Base-by-base conservation (phyloP, 257 asterid genomes). In the Galeopsis tetrahit region DNA sequence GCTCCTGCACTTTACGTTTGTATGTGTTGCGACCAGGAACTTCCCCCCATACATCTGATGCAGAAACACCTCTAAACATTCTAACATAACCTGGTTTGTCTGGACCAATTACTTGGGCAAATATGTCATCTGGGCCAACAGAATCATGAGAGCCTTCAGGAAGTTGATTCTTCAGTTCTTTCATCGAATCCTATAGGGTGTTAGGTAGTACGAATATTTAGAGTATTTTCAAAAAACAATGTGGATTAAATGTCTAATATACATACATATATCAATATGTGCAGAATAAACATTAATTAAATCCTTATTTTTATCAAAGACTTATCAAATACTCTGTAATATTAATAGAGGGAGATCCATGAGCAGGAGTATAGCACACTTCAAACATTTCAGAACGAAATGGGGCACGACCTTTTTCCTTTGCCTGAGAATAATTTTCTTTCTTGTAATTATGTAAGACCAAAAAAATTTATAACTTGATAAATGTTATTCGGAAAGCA, bases 261-360 rank as follows among this genome's bases (percentile, higher is more conserved):
- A 10, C 14, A 46, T 46, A 46, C 52, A 46, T 46, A 51, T 51
- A n/a, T 15, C 3, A 6, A 52, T 17, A 17, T 4, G 6, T 52
- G 1, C 33, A 15, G 0, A 52, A 52, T 13, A 52, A 2, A 52
- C 7, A 15, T 52, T 0, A 38, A 6, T 6, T 10, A 52, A 14
- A 52, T 15, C 5, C 3, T 6, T 5, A 51, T 1, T 51, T 3
- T 11, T 2, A 51, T 51, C 6, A 28, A 44, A 66, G 28, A 44
- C 62, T 67, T 51, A 67, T 62, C 72, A 67, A 51, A 67, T 67
- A 67, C 49, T 67, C 34, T 17, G 72, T 33, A 10, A 68, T 63
- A 15, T 33, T 6, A 68, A 13, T 3, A 0, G 14, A 11, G 2
- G 36, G 9, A 51, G 17, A 34, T 33, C n/a, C 51, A 2, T 15